phyloP scores from a whole-genome alignment of 225 moss, liverwort and hornwort species.

The Takakia lepidozioides region DNA sequence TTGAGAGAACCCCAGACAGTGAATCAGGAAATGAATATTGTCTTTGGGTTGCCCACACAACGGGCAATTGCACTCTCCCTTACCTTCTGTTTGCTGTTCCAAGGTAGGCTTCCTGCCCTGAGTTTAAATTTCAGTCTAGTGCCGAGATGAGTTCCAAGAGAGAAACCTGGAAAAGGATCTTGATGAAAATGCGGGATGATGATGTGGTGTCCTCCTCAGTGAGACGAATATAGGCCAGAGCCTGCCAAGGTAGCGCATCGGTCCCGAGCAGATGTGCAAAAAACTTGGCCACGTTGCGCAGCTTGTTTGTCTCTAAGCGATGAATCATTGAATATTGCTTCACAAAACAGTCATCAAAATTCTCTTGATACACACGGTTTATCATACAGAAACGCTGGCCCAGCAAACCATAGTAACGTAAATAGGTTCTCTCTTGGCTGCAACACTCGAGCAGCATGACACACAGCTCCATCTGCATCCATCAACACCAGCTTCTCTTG shows the following conservation, averaged over 20 bases:
- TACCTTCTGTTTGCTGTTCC: too few relatives aligned
- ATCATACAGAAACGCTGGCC: conserved; percentile 90
- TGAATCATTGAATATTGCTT: conserved; percentile 95
- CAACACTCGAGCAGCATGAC: conserved; percentile 92
- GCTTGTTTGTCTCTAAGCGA: conserved; percentile 79
- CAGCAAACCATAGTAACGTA: conserved; percentile 74
- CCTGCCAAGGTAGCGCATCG: conserved; percentile 89
- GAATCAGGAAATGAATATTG: too few relatives aligned
- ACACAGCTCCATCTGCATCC: conserved; percentile 74
- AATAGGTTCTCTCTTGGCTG: conserved; percentile 83
- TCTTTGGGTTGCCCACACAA: too few relatives aligned
- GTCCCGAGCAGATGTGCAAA: conserved; percentile 82
- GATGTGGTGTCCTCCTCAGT: conserved; percentile 93
- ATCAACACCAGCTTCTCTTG: too few relatives aligned
- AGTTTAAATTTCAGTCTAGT: too few relatives aligned
- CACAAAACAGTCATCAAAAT: conserved; percentile 78
- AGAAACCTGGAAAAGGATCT: conserved; percentile 71
- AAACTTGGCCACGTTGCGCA: conserved; percentile 88
- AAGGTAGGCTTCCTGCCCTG: too few relatives aligned
- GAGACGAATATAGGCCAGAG: conserved; percentile 70
- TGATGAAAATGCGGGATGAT: conserved; percentile 87
- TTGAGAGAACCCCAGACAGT: too few relatives aligned
- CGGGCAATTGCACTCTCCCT: too few relatives aligned
- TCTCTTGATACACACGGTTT: conserved; percentile 81
- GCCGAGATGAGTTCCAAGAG: too few relatives aligned